Evolutionary conservation across 2,329 filamentous ascomycete species (phyloP).

Genomic region (Pseudopithomyces chartarum): DNA sequence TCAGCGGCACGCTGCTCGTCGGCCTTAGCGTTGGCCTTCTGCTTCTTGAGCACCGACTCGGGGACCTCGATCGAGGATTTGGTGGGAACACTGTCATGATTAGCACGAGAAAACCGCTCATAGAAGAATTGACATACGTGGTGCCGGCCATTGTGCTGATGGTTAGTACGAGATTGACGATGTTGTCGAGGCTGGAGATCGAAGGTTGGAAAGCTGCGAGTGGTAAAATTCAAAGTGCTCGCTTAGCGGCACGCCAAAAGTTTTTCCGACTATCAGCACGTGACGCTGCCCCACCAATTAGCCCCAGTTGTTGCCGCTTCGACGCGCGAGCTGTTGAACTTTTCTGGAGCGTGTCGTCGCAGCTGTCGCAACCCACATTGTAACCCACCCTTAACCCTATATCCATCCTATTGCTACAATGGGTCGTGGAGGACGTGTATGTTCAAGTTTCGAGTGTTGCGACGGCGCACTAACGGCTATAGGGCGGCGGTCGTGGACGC

Average conservation of each 20-base stretch:
- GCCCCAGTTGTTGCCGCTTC: not conserved
- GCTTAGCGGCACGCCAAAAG: constrained; percentile 31
- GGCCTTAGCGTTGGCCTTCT: constrained; percentile 99
- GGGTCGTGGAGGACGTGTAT: constrained; percentile 20
- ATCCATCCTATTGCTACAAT: constrained; percentile 24
- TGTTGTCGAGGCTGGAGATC: constrained; percentile 19
- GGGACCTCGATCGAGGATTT: constrained; percentile 96
- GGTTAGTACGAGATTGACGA: constrained; percentile 37
- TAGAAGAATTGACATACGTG: constrained; percentile 31
- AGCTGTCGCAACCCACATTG: constrained; percentile 16
- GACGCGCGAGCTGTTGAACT: constrained; percentile 25
- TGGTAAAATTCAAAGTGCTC: constrained; percentile 34
- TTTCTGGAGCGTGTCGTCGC: constrained; percentile 33
- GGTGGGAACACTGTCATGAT: constrained; percentile 75
- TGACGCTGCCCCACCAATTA: constrained; percentile 23
- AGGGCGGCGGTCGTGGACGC: constrained; percentile 28
- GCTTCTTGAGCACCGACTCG: constrained; percentile 99
- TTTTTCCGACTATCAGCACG: constrained; percentile 9
- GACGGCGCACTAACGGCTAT: not conserved
- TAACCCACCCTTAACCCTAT: constrained; percentile 6
- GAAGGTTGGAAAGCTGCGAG: constrained; percentile 20
- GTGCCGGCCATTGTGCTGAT: constrained; percentile 45
- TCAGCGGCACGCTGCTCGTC: constrained; percentile 83
- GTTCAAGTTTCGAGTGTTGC: not conserved
- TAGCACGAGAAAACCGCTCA: not conserved